These are phyloP conservation scores for Phytophthora pluvialis DNA, from an alignment of 352 stramenopile genomes.

Conservation along the genomic window DNA sequence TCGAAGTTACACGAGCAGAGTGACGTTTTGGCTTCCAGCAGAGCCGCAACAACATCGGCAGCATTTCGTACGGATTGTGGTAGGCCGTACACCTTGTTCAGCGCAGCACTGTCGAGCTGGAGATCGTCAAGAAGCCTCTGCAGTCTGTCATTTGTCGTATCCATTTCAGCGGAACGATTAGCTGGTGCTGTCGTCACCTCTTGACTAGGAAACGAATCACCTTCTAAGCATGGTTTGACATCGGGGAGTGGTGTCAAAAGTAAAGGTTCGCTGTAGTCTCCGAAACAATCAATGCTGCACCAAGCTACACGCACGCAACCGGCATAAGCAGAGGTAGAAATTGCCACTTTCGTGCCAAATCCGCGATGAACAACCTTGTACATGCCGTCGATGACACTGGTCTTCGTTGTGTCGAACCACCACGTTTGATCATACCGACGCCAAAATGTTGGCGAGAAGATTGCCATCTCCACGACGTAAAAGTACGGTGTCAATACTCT, in stretches of 20 bases:
- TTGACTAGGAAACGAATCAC: neutral
- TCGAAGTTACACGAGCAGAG: slow-evolving; percentile 53
- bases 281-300: slow-evolving; percentile 59
- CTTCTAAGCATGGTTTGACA: neutral
- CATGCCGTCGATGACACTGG: slow-evolving; percentile 64
- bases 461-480: slow-evolving; percentile 69
- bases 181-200: neutral
- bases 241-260: slow-evolving; percentile 49
- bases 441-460: slow-evolving; percentile 78
- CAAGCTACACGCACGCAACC: slow-evolving; percentile 62
- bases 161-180: slow-evolving; percentile 16
- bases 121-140: slow-evolving; percentile 27
- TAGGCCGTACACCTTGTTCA: slow-evolving; percentile 24
- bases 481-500: slow-evolving; percentile 47
- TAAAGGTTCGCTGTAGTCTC: slow-evolving; percentile 57
- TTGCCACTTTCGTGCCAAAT: slow-evolving; percentile 41
- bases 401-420: slow-evolving; percentile 85
- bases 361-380: slow-evolving; percentile 65
- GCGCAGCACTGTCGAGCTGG: neutral
- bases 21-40: slow-evolving; percentile 38
- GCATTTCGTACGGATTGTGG: slow-evolving; percentile 8
- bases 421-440: slow-evolving; percentile 75
- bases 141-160: slow-evolving; percentile 24
- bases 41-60: slow-evolving; percentile 7
- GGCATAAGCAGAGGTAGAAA: slow-evolving; percentile 60